Conservation (phyloP, 352 stramenopile species). For the Phytophthora lateralis region DNA sequence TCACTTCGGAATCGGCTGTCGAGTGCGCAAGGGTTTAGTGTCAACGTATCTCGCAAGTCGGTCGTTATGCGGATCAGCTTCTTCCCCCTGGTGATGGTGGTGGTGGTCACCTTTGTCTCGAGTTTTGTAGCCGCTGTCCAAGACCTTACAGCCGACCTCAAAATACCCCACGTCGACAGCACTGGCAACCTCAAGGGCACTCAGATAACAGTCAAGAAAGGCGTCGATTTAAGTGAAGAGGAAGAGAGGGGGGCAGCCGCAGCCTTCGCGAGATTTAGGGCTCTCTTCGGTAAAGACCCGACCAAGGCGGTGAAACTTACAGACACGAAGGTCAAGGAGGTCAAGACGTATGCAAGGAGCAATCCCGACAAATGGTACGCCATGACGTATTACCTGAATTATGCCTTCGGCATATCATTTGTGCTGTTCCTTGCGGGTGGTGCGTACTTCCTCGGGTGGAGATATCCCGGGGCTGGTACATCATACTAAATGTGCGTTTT, state of each 20-base stretch:
- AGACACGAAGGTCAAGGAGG: slow-evolving; percentile 4
- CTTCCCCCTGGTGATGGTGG: not conserved
- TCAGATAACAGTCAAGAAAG: not conserved
- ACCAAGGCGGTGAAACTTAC: slow-evolving; percentile 11
- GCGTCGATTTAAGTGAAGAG: not conserved
- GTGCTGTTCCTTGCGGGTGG: slow-evolving; percentile 3
- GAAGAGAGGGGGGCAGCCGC: not conserved
- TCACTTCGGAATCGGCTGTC: slow-evolving; percentile 15
- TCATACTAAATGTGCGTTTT: not conserved
- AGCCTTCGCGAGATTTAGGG: slow-evolving; percentile 2
- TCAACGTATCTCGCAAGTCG: not conserved
- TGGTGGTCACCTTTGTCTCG: slow-evolving; percentile 3
- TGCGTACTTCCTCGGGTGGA: slow-evolving; percentile 18
- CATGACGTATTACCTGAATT: slow-evolving; percentile 16
- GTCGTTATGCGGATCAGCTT: slow-evolving; percentile 9
- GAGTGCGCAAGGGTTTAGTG: not conserved
- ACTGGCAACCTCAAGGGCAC: slow-evolving; percentile 7
- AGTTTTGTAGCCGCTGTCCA: slow-evolving; percentile 1
- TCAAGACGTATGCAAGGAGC: slow-evolving; percentile 16
- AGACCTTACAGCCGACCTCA: not conserved
- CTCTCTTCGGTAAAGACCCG: slow-evolving; percentile 2
- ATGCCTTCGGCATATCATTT: slow-evolving; percentile 11
- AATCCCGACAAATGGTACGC: slow-evolving; percentile 23
- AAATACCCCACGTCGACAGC: not conserved
- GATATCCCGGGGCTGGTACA: not conserved